A percentile compares a stretch with the other conserved stretches of the same genome.
Conservation (phyloP, 202 grass and related monocot genomes). For the Zizania palustris region DNA sequence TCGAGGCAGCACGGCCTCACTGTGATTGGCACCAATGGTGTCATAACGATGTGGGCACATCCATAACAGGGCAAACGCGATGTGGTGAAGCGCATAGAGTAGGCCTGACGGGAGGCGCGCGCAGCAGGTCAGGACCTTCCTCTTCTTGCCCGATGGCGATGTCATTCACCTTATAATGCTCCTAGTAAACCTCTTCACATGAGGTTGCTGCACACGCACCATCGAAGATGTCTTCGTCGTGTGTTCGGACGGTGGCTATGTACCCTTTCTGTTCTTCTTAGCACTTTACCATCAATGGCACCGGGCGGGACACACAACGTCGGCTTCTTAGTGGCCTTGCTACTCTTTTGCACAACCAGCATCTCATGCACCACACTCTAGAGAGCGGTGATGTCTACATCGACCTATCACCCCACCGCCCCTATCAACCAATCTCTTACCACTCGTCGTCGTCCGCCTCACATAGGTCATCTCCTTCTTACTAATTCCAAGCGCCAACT, state of each 20-base stretch:
- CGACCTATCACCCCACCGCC: too few relatives aligned
- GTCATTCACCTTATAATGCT: conserved; percentile 9
- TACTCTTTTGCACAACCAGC: neutral
- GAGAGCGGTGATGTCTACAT: neutral
- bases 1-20: neutral
- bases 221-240: neutral
- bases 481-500: too few relatives aligned
- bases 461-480: too few relatives aligned
- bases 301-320: too few relatives aligned
- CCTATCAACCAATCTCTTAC: too few relatives aligned
- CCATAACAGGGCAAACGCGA: neutral
- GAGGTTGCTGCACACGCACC: neutral
- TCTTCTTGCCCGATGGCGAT: neutral
- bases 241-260: neutral
- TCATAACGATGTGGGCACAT: neutral
- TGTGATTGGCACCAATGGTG: too few relatives aligned
- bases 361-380: neutral
- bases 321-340: neutral
- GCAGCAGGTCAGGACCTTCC: conserved; percentile 37
- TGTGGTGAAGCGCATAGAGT: conserved; percentile 38
- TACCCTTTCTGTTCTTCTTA: neutral
- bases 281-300: too few relatives aligned
- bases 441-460: neutral
- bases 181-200: conserved; percentile 14
- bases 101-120: conserved; percentile 6